Evolutionary conservation across 73 alveolate species (phyloP), one percentile per base, ranked within the genome.

Genomic region (Paramecium biaurelia): DNA sequence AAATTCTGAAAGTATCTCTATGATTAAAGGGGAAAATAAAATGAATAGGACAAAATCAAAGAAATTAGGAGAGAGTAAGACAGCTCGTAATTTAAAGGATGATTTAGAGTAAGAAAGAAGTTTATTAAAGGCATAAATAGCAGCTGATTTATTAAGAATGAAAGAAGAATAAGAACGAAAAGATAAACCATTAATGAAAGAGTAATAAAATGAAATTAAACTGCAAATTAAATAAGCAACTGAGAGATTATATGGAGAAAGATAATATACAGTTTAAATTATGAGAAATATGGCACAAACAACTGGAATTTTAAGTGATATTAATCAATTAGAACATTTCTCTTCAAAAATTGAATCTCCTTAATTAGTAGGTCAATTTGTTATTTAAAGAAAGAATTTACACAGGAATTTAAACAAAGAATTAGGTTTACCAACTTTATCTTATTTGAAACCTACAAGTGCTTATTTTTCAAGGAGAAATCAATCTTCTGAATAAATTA

Each of bases 391-490:
- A 24, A 79, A 47, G 49, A 79, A 79, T 20, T 24, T 79, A 26
- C 70, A 79, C 23, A 38, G 90, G 14, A 79, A 79, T 42, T 21
- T 79, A n/a, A 79, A 79, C n/a, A 79, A 79, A 47, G 90, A 79
- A 7, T 42, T 79, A 24, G 56, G 47, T 14, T 79, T 79, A 34
- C 90, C 90, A 43, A 79, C 90, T 12, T 45, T 79, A 38, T 79
- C 90, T 42, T 79, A 79, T 79, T 79, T 79, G 28, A 79, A 79
- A 47, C 90, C 90, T 11, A 79, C 90, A 42, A 79, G 90, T 79
- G 90, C 90, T 4, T 79, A 79, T 24, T 79, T 42, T 79, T 42
- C 76, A 18, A 38, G 90, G 20, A 79, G 90, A 24, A 79, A 79
- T 79, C 45, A 79, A 47, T 79, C 90, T 0, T 79, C 90, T 23